Evolutionary conservation across 2,329 filamentous ascomycete genomes (phyloP), one percentile per base, ranked within the genome.

Genomic region (Gliomastix tumulicola): DNA sequence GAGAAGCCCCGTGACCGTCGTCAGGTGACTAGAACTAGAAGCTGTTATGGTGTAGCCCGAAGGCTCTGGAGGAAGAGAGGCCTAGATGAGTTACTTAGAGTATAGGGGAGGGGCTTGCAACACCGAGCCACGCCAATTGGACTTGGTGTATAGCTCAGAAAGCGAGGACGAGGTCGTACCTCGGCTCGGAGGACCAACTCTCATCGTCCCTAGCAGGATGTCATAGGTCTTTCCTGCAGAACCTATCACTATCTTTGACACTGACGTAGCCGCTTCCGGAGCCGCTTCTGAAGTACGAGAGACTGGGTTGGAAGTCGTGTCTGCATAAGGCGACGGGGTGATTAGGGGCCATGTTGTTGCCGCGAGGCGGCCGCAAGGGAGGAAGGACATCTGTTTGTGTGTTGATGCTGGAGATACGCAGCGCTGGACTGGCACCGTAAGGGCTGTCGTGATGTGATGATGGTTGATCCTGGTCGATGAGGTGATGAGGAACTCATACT

Each of bases 1-100:
- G 64, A 35, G 57, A 63, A 40, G 62, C 66, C 41, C 71, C 68
- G 36, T 76, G 67, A 12, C 68, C 57, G 31, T 69, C 58, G 46
- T 65, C 62, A 35, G 62, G 59, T 5, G 65, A 61, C 33, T 60
- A 59, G 43, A 72, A 69, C 39, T 69, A 61, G 39, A 65, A 73
- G 27, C 62, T 66, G 44, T 62, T 67, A 45, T 74, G 70, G 41
- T 66, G 65, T 37, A 69, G 59, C 38, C 71, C 69, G 34, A 74
- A 69, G n/a, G 13, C 25, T n/a, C 60, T 57, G 23, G 61, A 43
- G 23, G 58, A 41, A 6, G 66, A 65, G 62, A 15, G 66, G 66
- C 35, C 68, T 52, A 35, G 21, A 15, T 28, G 18, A 15, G 7
- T 54, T n/a, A n/a, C 36, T 42, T 22, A 36, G 40, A 41, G 54